phyloP scores from a whole-genome alignment of 768 basidiomycete genomes.

The Exidia glandulosa region DNA sequence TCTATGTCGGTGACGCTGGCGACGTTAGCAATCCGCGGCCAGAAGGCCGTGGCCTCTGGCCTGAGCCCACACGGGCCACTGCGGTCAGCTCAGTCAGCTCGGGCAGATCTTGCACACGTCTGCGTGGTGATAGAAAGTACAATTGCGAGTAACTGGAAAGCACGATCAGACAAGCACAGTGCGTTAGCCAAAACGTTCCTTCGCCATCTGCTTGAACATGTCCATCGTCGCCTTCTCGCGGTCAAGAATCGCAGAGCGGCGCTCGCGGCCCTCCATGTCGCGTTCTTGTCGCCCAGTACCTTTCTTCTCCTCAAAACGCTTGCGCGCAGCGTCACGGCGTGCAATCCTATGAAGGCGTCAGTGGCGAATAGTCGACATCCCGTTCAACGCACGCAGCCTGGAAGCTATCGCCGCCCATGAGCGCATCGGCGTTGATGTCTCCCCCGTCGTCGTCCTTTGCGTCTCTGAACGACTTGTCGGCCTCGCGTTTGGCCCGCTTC shows the following conservation, averaged over 20 bases:
- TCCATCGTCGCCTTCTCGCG: constrained; percentile 93
- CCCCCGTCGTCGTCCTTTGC: constrained; percentile 62
- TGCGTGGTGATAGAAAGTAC: no score
- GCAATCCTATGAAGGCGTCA: constrained; percentile 42
- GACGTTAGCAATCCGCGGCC: no score
- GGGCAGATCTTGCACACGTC: no score
- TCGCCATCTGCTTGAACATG: constrained; percentile 91
- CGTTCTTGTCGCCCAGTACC: constrained; percentile 1
- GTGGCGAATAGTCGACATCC: neutral
- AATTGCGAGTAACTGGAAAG: neutral
- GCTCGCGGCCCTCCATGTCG: constrained; percentile 42
- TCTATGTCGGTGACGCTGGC: no score
- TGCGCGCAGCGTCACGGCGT: constrained; percentile 59
- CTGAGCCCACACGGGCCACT: no score
- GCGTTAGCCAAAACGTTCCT: constrained; percentile 65
- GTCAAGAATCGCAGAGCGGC: constrained; percentile 49
- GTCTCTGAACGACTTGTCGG: constrained; percentile 60
- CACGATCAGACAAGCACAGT: neutral
- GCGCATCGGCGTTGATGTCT: constrained; percentile 66
- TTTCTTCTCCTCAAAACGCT: constrained; percentile 44
- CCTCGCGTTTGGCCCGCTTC: constrained; percentile 62
- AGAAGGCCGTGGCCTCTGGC: no score
- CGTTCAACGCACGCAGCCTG: constrained; percentile 45
- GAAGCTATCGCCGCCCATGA: constrained; percentile 80
- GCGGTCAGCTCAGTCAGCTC: no score